These are phyloP conservation scores for Calonectria henricotiae DNA, from an alignment of 2,329 filamentous ascomycete species.

Conservation along the genomic window DNA sequence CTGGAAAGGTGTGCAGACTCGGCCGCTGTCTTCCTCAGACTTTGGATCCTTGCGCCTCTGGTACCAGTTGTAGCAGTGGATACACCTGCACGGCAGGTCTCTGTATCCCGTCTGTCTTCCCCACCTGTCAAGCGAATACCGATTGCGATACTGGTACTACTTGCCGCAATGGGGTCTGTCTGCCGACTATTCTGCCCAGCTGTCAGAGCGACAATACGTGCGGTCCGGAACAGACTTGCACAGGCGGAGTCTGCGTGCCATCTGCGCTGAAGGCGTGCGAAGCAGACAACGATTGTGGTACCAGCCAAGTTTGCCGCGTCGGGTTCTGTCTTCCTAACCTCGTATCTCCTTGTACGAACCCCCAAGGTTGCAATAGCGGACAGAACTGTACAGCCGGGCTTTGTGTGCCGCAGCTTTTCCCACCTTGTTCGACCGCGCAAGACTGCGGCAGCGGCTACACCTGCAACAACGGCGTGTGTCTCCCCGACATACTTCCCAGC, in stretches of 20 bases:
- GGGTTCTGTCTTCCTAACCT: constrained; percentile 26
- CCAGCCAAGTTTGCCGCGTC: constrained; percentile 17
- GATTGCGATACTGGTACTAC: constrained; percentile 26
- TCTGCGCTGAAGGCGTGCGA: neutral
- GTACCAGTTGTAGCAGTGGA: neutral
- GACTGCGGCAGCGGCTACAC: constrained; percentile 23
- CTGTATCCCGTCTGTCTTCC: constrained; percentile 18
- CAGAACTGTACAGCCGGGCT: constrained; percentile 32
- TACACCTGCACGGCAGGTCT: constrained; percentile 22
- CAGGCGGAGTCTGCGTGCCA: constrained; percentile 29
- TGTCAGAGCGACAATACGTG: constrained; percentile 18
- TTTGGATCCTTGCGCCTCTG: neutral
- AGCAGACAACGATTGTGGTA: constrained; percentile 17
- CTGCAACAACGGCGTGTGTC: constrained; percentile 28
- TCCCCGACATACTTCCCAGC: constrained; percentile 16
- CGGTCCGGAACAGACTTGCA: constrained; percentile 11
- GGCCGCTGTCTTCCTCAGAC: constrained; percentile 22
- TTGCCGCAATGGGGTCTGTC: constrained; percentile 19
- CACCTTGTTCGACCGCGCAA: neutral
- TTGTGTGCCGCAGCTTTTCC: constrained; percentile 30
- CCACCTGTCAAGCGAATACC: neutral
- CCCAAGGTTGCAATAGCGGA: neutral
- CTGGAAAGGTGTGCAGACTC: constrained; percentile 30
- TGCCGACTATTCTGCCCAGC: constrained; percentile 2
- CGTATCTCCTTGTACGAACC: neutral